phyloP scores from a whole-genome alignment of 2,329 filamentous ascomycete genomes.

The Aaosphaeria arxii region DNA sequence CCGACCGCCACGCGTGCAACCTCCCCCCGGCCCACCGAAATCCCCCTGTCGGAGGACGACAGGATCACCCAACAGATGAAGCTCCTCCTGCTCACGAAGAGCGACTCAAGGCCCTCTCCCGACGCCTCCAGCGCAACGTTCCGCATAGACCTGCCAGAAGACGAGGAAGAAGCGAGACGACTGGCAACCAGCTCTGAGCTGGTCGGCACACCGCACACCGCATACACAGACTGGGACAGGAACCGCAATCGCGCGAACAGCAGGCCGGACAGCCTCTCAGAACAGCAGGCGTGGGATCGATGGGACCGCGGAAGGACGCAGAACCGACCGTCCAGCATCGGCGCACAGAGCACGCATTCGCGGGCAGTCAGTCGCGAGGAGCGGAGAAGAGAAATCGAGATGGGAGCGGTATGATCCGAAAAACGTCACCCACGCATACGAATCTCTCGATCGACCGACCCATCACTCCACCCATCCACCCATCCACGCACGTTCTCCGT shows the following conservation, averaged over 20 bases:
- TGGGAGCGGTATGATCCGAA: conserved; percentile 18
- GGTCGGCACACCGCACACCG: conserved; percentile 23
- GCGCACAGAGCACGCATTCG: conserved; percentile 24
- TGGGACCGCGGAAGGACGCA: conserved; percentile 28
- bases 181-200: conserved; percentile 26
- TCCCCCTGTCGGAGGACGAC: conserved; percentile 45
- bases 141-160: conserved; percentile 39
- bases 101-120: conserved; percentile 29
- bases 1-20: conserved; percentile 32
- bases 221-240: conserved; percentile 19
- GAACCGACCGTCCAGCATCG: conserved; percentile 23
- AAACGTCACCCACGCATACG: neutral
- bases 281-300: conserved; percentile 24
- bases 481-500: too few species aligned
- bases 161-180: conserved; percentile 23
- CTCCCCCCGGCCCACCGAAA: conserved; percentile 17
- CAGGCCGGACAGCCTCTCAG: conserved; percentile 24
- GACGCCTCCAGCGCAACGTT: conserved; percentile 41
- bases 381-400: conserved; percentile 41
- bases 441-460: too few species aligned
- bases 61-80: conserved; percentile 51
- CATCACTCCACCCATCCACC: too few species aligned
- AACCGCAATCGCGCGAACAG: conserved; percentile 16
- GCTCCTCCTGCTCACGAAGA: conserved; percentile 39
- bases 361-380: conserved; percentile 37